These are phyloP conservation scores for Sambucus nigra DNA, from an alignment of 129 eudicot species.

Conservation along the genomic window DNA sequence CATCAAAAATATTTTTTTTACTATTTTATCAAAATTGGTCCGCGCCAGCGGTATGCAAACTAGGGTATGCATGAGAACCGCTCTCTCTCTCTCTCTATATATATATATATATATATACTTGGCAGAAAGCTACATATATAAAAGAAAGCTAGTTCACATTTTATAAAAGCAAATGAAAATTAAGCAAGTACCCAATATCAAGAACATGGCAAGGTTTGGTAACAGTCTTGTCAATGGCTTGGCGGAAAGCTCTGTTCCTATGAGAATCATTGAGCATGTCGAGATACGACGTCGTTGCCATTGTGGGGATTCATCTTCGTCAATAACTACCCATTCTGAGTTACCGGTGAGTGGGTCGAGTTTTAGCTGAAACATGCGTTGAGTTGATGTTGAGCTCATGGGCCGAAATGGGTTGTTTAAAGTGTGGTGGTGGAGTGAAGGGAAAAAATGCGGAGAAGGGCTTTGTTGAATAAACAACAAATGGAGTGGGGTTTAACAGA, in stretches of 20 bases:
- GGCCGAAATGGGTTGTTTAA: slow-evolving; percentile 20
- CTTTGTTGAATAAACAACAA: slow-evolving; percentile 9
- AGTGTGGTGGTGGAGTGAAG: slow-evolving; percentile 6
- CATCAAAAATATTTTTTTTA: no score
- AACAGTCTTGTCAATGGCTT: slow-evolving; percentile 63
- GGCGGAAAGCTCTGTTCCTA: slow-evolving; percentile 53
- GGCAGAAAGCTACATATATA: no score
- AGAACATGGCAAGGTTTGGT: slow-evolving; percentile 70
- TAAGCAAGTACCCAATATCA: slow-evolving; percentile 62
- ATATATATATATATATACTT: no score
- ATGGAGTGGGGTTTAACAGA: slow-evolving; percentile 1
- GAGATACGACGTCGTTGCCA: slow-evolving; percentile 69
- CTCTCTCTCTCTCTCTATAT: no score
- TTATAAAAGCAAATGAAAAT: neutral
- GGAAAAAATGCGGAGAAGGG: slow-evolving; percentile 18
- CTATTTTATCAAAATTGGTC: no score
- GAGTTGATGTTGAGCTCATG: slow-evolving; percentile 36
- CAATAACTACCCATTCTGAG: slow-evolving; percentile 81
- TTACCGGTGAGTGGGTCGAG: slow-evolving; percentile 72
- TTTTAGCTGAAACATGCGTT: slow-evolving; percentile 72
- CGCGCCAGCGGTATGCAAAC: no score
- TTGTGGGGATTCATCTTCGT: slow-evolving; percentile 31
- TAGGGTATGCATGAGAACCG: no score
- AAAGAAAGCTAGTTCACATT: no score
- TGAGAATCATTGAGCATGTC: slow-evolving; percentile 83